phyloP scores from a whole-genome alignment of 768 basidiomycete genomes.

The Lactarius akahatsu region DNA sequence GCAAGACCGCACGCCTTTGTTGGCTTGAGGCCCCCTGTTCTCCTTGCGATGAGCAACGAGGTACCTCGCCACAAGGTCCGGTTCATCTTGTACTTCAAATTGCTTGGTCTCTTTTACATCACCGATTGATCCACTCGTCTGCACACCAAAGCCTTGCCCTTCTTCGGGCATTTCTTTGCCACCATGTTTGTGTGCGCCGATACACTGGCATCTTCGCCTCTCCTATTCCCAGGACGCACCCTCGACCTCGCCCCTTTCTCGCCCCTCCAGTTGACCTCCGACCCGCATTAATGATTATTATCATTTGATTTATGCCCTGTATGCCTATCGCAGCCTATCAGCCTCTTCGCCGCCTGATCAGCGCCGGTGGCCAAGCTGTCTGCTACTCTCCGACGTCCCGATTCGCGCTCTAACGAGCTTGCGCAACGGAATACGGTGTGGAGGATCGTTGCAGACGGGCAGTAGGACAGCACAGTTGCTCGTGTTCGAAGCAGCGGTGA shows the following conservation, averaged over 20 bases:
- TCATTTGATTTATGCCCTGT: conserved; percentile 31
- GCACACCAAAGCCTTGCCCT: conserved; percentile 63
- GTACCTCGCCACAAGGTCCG: conserved; percentile 49
- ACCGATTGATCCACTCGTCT: conserved; percentile 52
- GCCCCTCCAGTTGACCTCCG: conserved; percentile 20
- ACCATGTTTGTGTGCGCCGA: conserved; percentile 51
- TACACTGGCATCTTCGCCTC: conserved; percentile 61
- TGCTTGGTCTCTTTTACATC: conserved; percentile 35
- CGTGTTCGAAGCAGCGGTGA: conserved; percentile 9
- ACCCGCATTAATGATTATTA: conserved; percentile 31
- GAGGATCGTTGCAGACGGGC: conserved; percentile 16
- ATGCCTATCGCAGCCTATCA: conserved; percentile 26
- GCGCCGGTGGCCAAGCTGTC: conserved; percentile 33
- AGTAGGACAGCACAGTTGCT: background rate
- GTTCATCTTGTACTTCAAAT: conserved; percentile 51
- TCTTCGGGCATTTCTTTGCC: conserved; percentile 77
- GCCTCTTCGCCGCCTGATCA: conserved; percentile 45
- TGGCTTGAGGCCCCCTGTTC: conserved; percentile 55
- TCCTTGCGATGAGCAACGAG: conserved; percentile 41
- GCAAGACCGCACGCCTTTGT: conserved; percentile 61
- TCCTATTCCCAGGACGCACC: conserved; percentile 34
- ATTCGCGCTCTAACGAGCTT: conserved; percentile 22
- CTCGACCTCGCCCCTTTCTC: conserved; percentile 21
- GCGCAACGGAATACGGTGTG: conserved; percentile 16
- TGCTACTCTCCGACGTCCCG: conserved; percentile 32